Evolutionary conservation across 345 rosid species (phyloP).

Genomic region (Citrus australasica): DNA sequence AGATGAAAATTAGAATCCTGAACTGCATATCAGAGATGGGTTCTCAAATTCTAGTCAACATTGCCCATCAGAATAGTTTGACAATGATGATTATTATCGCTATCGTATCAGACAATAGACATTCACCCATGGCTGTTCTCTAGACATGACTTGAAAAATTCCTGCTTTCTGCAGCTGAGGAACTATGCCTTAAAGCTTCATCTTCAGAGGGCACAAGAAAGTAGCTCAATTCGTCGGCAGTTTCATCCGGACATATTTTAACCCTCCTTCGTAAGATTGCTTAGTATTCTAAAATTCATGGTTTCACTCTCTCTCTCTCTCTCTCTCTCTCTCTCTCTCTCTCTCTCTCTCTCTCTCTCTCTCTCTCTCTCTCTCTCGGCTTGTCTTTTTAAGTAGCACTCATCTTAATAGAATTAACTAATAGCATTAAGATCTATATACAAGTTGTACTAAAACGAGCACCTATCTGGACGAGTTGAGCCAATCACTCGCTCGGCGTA

Average conservation of each 20-base stretch:
- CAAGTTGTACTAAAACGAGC: slow-evolving; percentile 3
- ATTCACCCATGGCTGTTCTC: background rate
- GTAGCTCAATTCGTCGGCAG: slow-evolving; percentile 27
- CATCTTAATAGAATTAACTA: background rate
- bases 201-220: slow-evolving; percentile 42
- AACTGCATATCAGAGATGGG: background rate
- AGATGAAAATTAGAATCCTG: background rate
- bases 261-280: background rate
- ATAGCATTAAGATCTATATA: background rate
- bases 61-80: background rate
- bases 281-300: background rate
- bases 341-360: too few relatives aligned
- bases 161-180: slow-evolving; percentile 33
- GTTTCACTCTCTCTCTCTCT: too few relatives aligned
- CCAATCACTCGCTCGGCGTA: background rate
- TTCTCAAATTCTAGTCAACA: background rate
- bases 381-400: background rate
- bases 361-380: too few relatives aligned
- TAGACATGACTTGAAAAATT: slow-evolving; percentile 6
- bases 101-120: background rate
- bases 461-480: background rate
- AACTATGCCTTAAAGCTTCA: slow-evolving; percentile 48
- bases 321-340: too few relatives aligned
- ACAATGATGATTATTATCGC: background rate
- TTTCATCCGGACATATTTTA: slow-evolving; percentile 31